Evolutionary conservation across 257 asterid species (phyloP), one percentile per base, ranked within the genome.

Genomic region (Solanum virginianum): DNA sequence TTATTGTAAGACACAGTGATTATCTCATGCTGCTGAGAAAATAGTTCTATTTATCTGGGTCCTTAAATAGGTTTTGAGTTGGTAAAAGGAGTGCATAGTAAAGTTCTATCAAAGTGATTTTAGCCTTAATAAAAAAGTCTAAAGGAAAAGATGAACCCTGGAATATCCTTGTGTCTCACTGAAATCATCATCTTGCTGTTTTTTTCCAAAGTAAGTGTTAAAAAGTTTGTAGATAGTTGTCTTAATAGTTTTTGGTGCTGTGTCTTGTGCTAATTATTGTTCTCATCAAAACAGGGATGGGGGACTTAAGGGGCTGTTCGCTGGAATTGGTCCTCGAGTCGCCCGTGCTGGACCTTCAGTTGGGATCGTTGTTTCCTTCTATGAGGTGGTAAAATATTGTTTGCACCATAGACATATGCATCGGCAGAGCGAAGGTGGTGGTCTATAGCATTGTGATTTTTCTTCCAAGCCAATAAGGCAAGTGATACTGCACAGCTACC

Each of bases 321-420:
- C 93, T 2, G 98, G 98, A 36, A 93, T 89, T 5, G 92, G 96
- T 11, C 94, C 98, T 5, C 91, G 97, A 60, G 93, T 93, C 16
- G 93, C 92, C 59, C 92, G 97, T 51, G 93, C 97, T 2, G 98
- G 98, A n/a, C 98, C 98, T n/a, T 95, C 98, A 3, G 98, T 94
- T 0, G 98, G 98, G 83, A 94, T 95, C 2, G 97, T 94, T 15
- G 98, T 93, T 83, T 93, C 98, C n/a, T 93, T 89, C 83, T 95
- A 95, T 20, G 97, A 95, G 88, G 92, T 90, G 22, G 95, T 90
- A 60, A 95, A 95, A 87, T 93, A 92, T 71, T 85, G 84, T 8
- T 82, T 94, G 92, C 86, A 89, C 62, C 85, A 87, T 26, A 90
- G 90, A 74, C 90, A 84, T 43, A 84, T 16, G 49, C 69, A 53